Base-by-base conservation (phyloP, 1,139 yeast genomes). In the Lodderomyces elongisporus region DNA sequence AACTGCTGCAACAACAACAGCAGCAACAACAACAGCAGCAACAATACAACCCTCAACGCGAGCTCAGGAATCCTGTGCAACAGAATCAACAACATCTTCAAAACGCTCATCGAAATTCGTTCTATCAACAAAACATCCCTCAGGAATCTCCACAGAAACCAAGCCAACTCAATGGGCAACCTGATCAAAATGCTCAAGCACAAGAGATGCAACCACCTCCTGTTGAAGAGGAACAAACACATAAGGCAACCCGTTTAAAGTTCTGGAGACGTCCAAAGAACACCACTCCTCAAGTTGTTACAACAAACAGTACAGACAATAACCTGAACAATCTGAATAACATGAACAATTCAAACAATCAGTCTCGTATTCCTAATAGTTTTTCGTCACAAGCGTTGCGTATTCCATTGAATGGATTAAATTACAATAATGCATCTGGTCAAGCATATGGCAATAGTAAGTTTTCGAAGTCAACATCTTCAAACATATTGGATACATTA, bases 201-300 rank as follows among this genome's bases (percentile, higher is more conserved):
- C 29, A 22, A 14, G n/a, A n/a, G n/a, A n/a, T n/a, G n/a, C n/a
- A n/a, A n/a, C 33, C 31, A 23, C 21, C 15, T 4, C 23, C 28
- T 12, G 38, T 60, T 4, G 68, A 64, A n/a, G 47, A 46, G 10
- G 51, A 50, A 2, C 73, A 67, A 33, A 55, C 71, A 1, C 69
- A 65, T 36, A 64, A 62, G 44, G 73, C 74, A 4, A 66, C 73
- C 1, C 54, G 69, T 38, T 56, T 70, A 41, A 70, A 62, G 46
- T 75, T 75, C 49, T 75, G 81, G 81, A 62, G 76, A 49, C 56
- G 76, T 42, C 73, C 75, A 3, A 68, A 62, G 44, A 52, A 58
- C 16, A 52, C 55, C 4, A 27, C 42, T 4, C 39, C 40, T 12
- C 43, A 40, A 17, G 36, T 37, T 30, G 34, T 34, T 14, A 30